phyloP scores from a whole-genome alignment of 2,329 filamentous ascomycete genomes.

The Aspergillus sp. region DNA sequence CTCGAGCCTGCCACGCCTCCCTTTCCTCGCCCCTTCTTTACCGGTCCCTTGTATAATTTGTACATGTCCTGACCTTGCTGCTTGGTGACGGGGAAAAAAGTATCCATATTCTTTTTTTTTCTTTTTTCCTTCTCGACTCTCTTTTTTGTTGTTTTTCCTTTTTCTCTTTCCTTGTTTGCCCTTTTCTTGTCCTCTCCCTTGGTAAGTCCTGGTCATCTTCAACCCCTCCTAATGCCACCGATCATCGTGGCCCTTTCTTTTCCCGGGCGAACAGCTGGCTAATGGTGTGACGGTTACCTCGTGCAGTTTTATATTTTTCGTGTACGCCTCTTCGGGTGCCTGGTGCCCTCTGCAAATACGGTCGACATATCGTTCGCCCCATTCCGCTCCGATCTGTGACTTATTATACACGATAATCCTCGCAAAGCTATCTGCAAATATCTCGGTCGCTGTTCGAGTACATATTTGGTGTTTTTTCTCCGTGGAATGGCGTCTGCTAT shows the following conservation, averaged over 20 bases:
- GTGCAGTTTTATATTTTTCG: constrained; percentile 22
- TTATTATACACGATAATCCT: constrained; percentile 2
- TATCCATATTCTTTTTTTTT: constrained; percentile 9
- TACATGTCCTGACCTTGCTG: constrained; percentile 22
- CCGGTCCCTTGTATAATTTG: constrained; percentile 23
- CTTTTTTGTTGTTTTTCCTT: constrained; percentile 4
- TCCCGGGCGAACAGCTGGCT: constrained; percentile 1
- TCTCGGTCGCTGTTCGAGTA: constrained; percentile 16
- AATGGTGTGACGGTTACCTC: constrained; percentile 7
- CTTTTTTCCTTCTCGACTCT: constrained; percentile 7
- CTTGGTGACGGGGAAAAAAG: constrained; percentile 13
- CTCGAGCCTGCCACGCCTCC: background rate
- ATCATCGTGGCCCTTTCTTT: background rate
- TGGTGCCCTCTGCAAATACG: constrained; percentile 28
- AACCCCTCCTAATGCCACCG: background rate
- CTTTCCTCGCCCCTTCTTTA: constrained; percentile 9
- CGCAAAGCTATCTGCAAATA: constrained; percentile 14
- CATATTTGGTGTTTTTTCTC: constrained; percentile 17
- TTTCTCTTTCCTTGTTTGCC: constrained; percentile 15
- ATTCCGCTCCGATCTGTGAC: background rate
- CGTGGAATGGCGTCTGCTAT: constrained; percentile 32
- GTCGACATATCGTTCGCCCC: constrained; percentile 4
- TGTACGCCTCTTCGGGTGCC: constrained; percentile 23
- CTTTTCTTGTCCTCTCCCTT: constrained; percentile 7
- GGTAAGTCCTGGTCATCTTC: background rate